Evolutionary conservation across 441 rosid genomes (phyloP).

Genomic region (Adansonia madagascariensis): DNA sequence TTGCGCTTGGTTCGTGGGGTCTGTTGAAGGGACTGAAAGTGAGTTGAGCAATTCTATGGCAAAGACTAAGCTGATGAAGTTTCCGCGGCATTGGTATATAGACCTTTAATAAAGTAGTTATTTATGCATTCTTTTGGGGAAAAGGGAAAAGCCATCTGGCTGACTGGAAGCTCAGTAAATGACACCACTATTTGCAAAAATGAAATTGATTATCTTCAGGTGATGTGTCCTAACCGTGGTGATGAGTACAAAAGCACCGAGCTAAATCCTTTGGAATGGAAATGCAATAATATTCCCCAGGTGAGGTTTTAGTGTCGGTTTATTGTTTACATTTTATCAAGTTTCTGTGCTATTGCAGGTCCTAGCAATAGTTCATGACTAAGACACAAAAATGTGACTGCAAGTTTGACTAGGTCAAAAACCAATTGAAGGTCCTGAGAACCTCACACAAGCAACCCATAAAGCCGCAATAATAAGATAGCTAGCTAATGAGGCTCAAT

Average conservation of each 20-base stretch:
- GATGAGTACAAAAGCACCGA: slow-evolving; percentile 68
- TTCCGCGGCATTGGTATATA: slow-evolving; percentile 53
- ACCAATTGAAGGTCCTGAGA: not conserved
- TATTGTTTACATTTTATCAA: not conserved
- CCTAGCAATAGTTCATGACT: not conserved
- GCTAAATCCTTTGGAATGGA: slow-evolving; percentile 72
- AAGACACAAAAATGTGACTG: not conserved
- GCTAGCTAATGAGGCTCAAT: not conserved
- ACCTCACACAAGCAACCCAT: not conserved
- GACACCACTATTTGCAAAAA: not conserved
- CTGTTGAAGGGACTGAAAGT: slow-evolving; percentile 78
- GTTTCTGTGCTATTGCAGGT: not conserved
- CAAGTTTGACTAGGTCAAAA: not conserved
- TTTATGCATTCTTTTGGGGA: not conserved
- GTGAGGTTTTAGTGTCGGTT: slow-evolving; percentile 40
- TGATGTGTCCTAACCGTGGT: slow-evolving; percentile 75
- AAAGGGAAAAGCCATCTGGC: not conserved
- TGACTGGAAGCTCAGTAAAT: not conserved
- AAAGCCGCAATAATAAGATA: not conserved
- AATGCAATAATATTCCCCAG: slow-evolving; percentile 56
- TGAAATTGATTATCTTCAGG: slow-evolving; percentile 40
- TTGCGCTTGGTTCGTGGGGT: slow-evolving; percentile 88
- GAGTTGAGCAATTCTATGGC: slow-evolving; percentile 73
- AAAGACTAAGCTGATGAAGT: slow-evolving; percentile 76
- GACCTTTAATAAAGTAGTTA: slow-evolving; percentile 22